Evolutionary conservation across 805 yeast species (phyloP).

Genomic region (Teunomyces lycoperdinae): DNA sequence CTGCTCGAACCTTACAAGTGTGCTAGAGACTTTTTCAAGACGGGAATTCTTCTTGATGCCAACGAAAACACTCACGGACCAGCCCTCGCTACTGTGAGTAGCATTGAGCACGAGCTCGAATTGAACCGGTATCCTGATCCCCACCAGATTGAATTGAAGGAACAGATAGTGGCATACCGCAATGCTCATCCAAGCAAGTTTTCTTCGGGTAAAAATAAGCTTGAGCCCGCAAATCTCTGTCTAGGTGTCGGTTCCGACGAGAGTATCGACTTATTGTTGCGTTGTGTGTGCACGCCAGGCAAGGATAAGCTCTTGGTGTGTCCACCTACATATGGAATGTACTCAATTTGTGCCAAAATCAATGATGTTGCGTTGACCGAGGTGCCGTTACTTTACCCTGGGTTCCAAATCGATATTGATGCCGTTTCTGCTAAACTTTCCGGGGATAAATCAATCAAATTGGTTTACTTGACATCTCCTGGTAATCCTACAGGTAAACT

Average conservation of each 20-base stretch:
- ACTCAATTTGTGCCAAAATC: conserved; percentile 82
- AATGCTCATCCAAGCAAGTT: conserved; percentile 45
- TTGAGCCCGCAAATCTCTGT: conserved; percentile 70
- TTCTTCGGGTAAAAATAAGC: conserved; percentile 11
- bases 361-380: conserved; percentile 79
- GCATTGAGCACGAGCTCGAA: conserved; percentile 48
- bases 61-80: conserved; percentile 96
- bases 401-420: conserved; percentile 56
- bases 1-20: conserved; percentile 88
- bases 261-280: conserved; percentile 81
- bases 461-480: conserved; percentile 87
- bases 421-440: conserved; percentile 50
- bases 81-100: conserved; percentile 47
- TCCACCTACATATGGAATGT: conserved; percentile 99
- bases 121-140: conserved; percentile 97
- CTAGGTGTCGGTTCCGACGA: conserved; percentile 98
- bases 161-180: conserved; percentile 67
- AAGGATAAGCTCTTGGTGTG: conserved; percentile 77
- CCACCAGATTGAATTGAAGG: conserved; percentile 77
- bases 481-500: conserved; percentile 91
- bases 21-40: conserved; percentile 92
- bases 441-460: conserved; percentile 61
- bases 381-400: conserved; percentile 59
- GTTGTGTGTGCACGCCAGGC: conserved; percentile 83
- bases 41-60: conserved; percentile 88